Evolutionary conservation across 2,329 filamentous ascomycete species (phyloP).

Genomic region (Pseudomassariella vexata): DNA sequence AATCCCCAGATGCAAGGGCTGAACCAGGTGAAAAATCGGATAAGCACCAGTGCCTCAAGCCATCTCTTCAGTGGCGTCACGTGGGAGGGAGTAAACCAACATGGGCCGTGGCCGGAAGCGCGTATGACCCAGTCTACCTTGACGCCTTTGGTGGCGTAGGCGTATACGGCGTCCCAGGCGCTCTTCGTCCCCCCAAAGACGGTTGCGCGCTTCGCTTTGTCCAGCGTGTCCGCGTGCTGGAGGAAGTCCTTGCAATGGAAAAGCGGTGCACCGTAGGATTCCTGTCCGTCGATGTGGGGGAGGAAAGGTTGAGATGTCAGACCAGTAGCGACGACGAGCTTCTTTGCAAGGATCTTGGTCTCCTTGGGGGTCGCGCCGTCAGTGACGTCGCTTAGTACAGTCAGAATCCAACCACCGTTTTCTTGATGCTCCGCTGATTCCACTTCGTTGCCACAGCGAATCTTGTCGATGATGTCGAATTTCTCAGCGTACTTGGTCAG

Average conservation of each 20-base stretch:
- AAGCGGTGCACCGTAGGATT: slow-evolving; percentile 44
- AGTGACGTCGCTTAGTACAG: slow-evolving; percentile 5
- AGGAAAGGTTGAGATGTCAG: slow-evolving; percentile 52
- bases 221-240: slow-evolving; percentile 24
- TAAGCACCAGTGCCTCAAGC: slow-evolving; percentile 46
- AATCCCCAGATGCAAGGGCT: slow-evolving; percentile 68
- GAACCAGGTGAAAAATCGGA: slow-evolving; percentile 66
- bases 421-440: slow-evolving; percentile 43
- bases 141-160: slow-evolving; percentile 45
- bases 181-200: slow-evolving; percentile 59
- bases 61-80: slow-evolving; percentile 44
- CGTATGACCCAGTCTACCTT: slow-evolving; percentile 54
- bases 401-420: slow-evolving; percentile 26
- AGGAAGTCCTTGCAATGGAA: slow-evolving; percentile 52
- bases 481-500: slow-evolving; percentile 48
- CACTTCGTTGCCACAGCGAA: slow-evolving; percentile 47
- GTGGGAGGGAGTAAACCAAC: slow-evolving; percentile 45
- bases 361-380: background rate
- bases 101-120: slow-evolving; percentile 48
- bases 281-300: slow-evolving; percentile 42
- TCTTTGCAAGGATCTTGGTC: slow-evolving; percentile 29
- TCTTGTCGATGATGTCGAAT: slow-evolving; percentile 40
- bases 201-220: slow-evolving; percentile 33
- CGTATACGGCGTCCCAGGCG: slow-evolving; percentile 57
- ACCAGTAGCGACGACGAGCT: slow-evolving; percentile 57